Percentiles rank a stretch among this genome's conserved stretches.
Conservation (phyloP, 208 protist species). For the Endotrypanum monterogeii region DNA sequence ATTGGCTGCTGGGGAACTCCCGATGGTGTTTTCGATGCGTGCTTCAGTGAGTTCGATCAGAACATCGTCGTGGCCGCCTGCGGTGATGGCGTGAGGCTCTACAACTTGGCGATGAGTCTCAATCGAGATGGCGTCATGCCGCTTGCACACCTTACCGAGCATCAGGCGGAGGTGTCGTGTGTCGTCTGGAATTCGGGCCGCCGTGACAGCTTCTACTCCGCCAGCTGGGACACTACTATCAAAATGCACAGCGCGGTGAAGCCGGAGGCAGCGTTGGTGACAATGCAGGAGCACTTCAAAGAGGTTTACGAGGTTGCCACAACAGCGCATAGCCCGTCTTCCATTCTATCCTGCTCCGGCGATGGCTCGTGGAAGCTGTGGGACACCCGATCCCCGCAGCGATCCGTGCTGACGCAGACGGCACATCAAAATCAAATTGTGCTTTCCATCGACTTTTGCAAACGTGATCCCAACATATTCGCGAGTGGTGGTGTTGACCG, state of each 20-base stretch:
- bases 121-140: conserved; percentile 84
- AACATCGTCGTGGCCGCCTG: conserved; percentile 82
- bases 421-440: conserved; percentile 87
- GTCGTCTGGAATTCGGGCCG: conserved; percentile 74
- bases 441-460: conserved; percentile 92
- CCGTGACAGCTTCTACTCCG: conserved; percentile 78
- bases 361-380: conserved; percentile 93
- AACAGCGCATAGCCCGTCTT: conserved; percentile 68
- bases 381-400: conserved; percentile 70
- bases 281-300: conserved; percentile 86
- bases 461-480: conserved; percentile 88
- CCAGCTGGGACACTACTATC: conserved; percentile 84
- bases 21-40: conserved; percentile 87
- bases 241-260: conserved; percentile 79
- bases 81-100: conserved; percentile 90
- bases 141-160: conserved; percentile 72
- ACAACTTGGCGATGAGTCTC: conserved; percentile 65
- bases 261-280: conserved; percentile 59
- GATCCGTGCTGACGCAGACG: conserved; percentile 76
- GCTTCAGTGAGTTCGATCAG: conserved; percentile 81
- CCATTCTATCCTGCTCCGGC: conserved; percentile 87
- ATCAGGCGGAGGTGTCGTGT: conserved; percentile 83
- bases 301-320: conserved; percentile 90
- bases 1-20: conserved; percentile 83
- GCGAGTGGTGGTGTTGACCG: conserved; percentile 87